A percentile compares a stretch with the other conserved stretches of the same genome.
phyloP scores from a whole-genome alignment of 805 yeast genomes.

The Metschnikowia anglica region DNA sequence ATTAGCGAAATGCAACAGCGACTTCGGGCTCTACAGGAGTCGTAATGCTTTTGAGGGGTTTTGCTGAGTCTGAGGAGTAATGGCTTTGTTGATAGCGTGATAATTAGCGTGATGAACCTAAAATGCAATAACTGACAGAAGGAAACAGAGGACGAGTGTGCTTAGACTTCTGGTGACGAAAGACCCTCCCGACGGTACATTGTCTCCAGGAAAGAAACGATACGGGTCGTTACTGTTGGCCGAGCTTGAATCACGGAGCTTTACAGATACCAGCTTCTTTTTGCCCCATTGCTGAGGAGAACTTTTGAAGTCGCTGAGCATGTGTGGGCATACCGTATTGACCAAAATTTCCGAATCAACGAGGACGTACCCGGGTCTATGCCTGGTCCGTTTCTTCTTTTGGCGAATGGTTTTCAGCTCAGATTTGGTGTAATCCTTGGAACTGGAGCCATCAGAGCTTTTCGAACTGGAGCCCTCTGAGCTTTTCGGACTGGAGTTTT shows the following conservation, averaged over 20 bases:
- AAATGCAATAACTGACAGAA: conserved; percentile 6
- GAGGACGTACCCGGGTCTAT: conserved; percentile 13
- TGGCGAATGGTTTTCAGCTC: background rate
- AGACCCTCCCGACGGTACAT: conserved; percentile 4
- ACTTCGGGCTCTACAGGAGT: conserved; percentile 70
- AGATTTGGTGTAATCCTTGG: background rate
- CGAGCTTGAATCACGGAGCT: conserved; percentile 1
- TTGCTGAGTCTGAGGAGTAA: too few relatives aligned
- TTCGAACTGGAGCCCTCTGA: background rate
- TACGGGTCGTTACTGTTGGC: background rate
- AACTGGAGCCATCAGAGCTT: background rate
- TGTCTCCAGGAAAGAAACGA: conserved; percentile 9
- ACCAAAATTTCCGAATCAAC: conserved; percentile 16
- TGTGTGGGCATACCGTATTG: conserved; percentile 14
- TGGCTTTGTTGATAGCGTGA: background rate
- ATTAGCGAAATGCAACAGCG: conserved; percentile 87
- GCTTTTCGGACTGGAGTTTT: background rate
- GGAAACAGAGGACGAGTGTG: conserved; percentile 1
- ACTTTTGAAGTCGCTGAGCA: conserved; percentile 15
- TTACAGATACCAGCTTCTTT: conserved; percentile 6
- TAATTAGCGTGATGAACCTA: conserved; percentile 2
- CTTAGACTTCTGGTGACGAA: background rate
- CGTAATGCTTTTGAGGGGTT: conserved; percentile 1
- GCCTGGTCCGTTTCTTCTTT: background rate
- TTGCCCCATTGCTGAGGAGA: conserved; percentile 13